Conservation (phyloP, 1,284 basidiomycete genomes). For the Paramarasmius palmivorus region DNA sequence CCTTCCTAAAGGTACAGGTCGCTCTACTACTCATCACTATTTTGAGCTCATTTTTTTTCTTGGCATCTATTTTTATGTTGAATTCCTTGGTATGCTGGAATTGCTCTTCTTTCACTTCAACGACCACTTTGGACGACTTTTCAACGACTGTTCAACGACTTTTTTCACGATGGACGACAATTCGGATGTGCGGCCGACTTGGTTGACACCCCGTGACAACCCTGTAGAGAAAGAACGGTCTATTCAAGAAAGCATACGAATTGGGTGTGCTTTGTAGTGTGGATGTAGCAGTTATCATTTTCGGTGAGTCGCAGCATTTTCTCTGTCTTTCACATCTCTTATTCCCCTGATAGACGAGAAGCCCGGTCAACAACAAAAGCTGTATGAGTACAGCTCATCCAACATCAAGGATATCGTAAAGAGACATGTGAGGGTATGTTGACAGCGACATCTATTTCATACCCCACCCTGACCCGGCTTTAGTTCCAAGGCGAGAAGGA, state of each 20-base stretch:
- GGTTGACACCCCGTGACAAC: constrained; percentile 24
- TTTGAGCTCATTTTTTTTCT: constrained; percentile 21
- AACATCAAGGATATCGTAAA: constrained; percentile 42
- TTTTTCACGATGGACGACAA: no score
- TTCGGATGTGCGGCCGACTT: neutral
- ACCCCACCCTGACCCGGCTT: constrained; percentile 8
- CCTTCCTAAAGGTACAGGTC: constrained; percentile 59
- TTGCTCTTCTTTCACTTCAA: no score
- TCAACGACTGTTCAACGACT: neutral
- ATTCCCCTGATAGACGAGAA: constrained; percentile 29
- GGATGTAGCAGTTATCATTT: constrained; percentile 71
- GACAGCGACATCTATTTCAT: neutral
- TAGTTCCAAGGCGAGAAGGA: constrained; percentile 56
- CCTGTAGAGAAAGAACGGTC: constrained; percentile 61
- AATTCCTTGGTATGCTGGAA: no score
- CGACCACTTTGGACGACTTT: no score
- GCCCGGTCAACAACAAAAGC: constrained; percentile 47
- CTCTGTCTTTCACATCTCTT: constrained; percentile 8
- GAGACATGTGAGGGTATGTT: constrained; percentile 45
- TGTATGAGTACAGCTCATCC: constrained; percentile 52
- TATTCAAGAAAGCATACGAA: constrained; percentile 77
- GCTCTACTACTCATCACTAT: constrained; percentile 16
- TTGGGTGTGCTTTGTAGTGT: constrained; percentile 70
- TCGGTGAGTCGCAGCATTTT: constrained; percentile 38
- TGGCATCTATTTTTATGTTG: constrained; percentile 9